phyloP scores from a whole-genome alignment of 345 rosid species.

The Hibiscus mutabilis region DNA sequence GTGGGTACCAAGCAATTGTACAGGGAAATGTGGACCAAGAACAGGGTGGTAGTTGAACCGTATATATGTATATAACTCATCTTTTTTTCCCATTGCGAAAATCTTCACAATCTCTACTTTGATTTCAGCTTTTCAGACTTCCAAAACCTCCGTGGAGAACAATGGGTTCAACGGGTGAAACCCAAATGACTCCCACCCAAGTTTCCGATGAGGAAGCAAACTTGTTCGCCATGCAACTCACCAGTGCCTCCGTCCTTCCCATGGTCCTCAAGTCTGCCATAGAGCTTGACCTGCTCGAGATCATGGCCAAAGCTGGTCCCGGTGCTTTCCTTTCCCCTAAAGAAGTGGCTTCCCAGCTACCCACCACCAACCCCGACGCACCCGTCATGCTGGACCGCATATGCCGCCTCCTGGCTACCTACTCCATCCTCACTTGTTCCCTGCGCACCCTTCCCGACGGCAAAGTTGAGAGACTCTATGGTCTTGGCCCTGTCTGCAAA shows the following conservation, averaged over 20 bases:
- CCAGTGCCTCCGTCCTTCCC: conserved; percentile 70
- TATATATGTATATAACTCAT: not conserved
- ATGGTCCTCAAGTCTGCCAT: conserved; percentile 86
- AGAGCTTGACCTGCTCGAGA: conserved; percentile 82
- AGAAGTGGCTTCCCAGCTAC: conserved; percentile 63
- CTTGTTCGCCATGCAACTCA: conserved; percentile 67
- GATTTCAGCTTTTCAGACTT: too few species aligned
- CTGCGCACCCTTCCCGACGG: conserved; percentile 35
- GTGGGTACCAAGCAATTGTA: not conserved
- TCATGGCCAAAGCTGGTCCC: conserved; percentile 55
- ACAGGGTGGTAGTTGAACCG: not conserved
- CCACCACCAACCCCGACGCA: conserved; percentile 71
- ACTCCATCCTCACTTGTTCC: conserved; percentile 55
- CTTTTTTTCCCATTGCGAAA: not conserved
- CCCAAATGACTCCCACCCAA: conserved; percentile 62
- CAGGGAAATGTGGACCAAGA: not conserved
- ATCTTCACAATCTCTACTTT: not conserved
- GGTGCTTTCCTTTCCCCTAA: conserved; percentile 48
- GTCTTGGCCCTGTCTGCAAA: conserved; percentile 72
- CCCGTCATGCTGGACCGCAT: conserved; percentile 72
- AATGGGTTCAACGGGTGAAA: conserved; percentile 66
- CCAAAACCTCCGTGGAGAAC: not conserved
- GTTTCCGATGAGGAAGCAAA: conserved; percentile 66
- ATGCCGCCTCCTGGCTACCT: conserved; percentile 59
- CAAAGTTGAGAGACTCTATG: conserved; percentile 50